A percentile compares a stretch with the other conserved stretches of the same genome.
Conservation (phyloP, 768 basidiomycete genomes). For the Leccinum arenicola region DNA sequence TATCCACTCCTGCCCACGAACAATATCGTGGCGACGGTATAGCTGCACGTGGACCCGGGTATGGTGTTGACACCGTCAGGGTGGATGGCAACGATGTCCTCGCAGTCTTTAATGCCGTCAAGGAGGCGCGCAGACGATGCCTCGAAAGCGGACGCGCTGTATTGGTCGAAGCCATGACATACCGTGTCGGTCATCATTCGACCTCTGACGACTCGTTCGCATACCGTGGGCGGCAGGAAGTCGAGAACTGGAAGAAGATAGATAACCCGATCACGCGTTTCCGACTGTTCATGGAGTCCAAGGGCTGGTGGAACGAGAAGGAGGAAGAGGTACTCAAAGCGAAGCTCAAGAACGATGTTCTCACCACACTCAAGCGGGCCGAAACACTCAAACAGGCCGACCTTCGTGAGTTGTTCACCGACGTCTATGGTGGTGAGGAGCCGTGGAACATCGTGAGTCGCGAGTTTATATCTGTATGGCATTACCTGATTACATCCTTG, state of each 20-base stretch:
- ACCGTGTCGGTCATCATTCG: conserved; percentile 92
- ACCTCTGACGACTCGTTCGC: conserved; percentile 96
- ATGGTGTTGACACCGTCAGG: conserved; percentile 86
- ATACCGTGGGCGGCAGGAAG: conserved; percentile 85
- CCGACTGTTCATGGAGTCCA: conserved; percentile 78
- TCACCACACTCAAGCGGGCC: conserved; percentile 74
- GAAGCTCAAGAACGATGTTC: conserved; percentile 66
- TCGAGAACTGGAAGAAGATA: conserved; percentile 87
- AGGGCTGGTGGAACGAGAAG: conserved; percentile 78
- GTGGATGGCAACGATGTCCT: conserved; percentile 94
- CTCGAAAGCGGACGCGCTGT: conserved; percentile 80
- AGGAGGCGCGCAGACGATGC: conserved; percentile 68
- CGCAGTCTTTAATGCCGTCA: conserved; percentile 73
- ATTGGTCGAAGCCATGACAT: conserved; percentile 87
- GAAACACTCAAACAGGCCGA: conserved; percentile 67
- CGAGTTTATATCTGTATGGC: background rate
- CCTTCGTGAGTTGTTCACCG: conserved; percentile 79
- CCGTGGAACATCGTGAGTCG: conserved; percentile 79
- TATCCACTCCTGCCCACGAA: conserved; percentile 86
- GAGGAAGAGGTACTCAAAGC: conserved; percentile 73
- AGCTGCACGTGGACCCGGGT: conserved; percentile 84
- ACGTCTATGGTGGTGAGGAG: conserved; percentile 83
- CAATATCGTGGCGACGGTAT: conserved; percentile 94
- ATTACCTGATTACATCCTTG: background rate
- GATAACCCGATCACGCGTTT: conserved; percentile 88